Base-by-base conservation (phyloP, 108 stramenopile species). In the Cyclostephanos invisitatus region DNA sequence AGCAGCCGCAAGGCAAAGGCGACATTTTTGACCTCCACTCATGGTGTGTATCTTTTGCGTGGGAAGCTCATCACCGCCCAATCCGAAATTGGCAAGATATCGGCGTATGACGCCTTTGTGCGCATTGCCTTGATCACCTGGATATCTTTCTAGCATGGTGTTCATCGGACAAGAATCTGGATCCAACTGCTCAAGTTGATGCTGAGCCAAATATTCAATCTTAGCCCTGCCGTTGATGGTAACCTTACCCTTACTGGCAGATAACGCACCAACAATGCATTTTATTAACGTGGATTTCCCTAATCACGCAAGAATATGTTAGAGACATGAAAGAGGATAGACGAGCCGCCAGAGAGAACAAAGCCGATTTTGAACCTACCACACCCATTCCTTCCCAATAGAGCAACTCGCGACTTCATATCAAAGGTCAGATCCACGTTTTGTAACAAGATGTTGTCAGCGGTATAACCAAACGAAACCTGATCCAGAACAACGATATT, bases 121-220 rank as follows among this genome's bases (percentile, higher is more conserved):
- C 11, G 84, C 50, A 58, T 86, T 86, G 47, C 84, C 81, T 2
- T 74, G 70, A 66, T 91, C 89, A 10, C 89, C 88, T 21, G 96
- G 96, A 68, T 87, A 96, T 17, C 85, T 54, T n/a, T 86, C 85
- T 8, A 91, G 59, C 89, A 97, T 89, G 29, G 89, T 87, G 29
- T 77, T 67, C 58, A 96, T 66, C 20, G 96, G 92, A 42, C 85
- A 91, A 2, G 73, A 69, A 55, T 89, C 83, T 57, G 90, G 83
- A 86, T 98, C 93, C 25, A 98, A 83, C 66, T 93, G 92, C 62
- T 97, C 97, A 8, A 93, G 86, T 57, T 96, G 95, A 80, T 98
- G 97, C 86, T 98, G 97, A 3, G 95, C 93, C 63, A 98, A 78
- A 61, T 91, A 89, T 55, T 93, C 97, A 55, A 98, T 88, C 60